A percentile compares a stretch with the other conserved stretches of the same genome.
Conservation (phyloP, 2,329 filamentous ascomycete genomes). For the Fusarium xylarioides region DNA sequence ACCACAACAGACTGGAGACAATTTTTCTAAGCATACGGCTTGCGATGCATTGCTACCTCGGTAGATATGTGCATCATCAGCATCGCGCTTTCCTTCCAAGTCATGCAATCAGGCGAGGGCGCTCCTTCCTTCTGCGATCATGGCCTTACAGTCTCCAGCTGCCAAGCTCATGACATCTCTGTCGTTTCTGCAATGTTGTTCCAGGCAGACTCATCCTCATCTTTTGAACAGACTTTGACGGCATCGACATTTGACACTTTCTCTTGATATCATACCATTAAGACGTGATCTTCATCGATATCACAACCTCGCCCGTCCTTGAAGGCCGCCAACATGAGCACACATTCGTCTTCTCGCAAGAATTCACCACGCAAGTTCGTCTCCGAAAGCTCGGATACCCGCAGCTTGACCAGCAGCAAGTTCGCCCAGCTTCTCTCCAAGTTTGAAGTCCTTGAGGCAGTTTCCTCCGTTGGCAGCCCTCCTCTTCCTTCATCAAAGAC, state of each 20-base stretch:
- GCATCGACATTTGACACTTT: slow-evolving; percentile 17
- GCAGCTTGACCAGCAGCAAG: slow-evolving; percentile 8
- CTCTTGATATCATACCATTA: slow-evolving; percentile 3
- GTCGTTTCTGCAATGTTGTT: background rate
- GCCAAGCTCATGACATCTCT: background rate
- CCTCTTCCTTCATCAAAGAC: background rate
- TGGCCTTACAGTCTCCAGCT: background rate
- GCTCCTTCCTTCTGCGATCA: background rate
- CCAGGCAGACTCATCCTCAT: slow-evolving; percentile 14
- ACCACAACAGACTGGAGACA: background rate
- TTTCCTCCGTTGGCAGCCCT: background rate
- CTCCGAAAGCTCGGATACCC: slow-evolving; percentile 5
- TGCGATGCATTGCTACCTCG: background rate
- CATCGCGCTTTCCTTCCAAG: background rate
- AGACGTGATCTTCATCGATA: background rate
- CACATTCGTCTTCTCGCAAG: background rate
- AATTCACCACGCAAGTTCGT: slow-evolving; percentile 14
- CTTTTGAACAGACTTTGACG: slow-evolving; percentile 29
- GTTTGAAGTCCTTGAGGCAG: slow-evolving; percentile 46
- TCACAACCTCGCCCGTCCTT: background rate
- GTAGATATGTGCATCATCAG: background rate
- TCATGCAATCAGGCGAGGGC: background rate
- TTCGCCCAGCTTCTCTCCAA: slow-evolving; percentile 49
- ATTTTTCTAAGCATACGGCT: background rate
- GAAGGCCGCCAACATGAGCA: slow-evolving; percentile 24